Base-by-base conservation (phyloP, 805 yeast species). In the Zygotorulaspora chibaensis region DNA sequence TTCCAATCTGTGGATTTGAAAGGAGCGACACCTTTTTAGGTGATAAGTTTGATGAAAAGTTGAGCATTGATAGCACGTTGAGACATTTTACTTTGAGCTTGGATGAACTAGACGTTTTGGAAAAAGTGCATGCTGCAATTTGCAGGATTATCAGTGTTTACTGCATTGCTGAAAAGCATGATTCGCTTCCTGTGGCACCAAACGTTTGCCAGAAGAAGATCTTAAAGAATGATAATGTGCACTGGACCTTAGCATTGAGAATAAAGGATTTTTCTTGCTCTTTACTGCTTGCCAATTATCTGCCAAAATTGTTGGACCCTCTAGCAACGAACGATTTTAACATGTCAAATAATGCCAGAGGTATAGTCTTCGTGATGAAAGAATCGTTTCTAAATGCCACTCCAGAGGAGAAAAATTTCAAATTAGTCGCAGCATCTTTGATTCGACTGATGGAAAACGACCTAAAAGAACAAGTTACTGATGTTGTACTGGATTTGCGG, bases 1-100 rank as follows among this genome's bases (percentile, higher is more conserved):
- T 55, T 7, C 66, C 66, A 3, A 56, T 63, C 9, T 54, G 55
- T 35, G 59, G 56, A 1, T 60, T 62, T 43, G 65, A 57, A 43
- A 59, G 65, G 49, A 44, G 54, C 28, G 68, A 62, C 31, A 51
- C 55, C 9, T 58, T 58, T 29, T 38, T 61, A 2, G 54, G 53
- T 40, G 54, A 56, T 27, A 35, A 49, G 6, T 44, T 47, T 2
- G 49, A 42, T 10, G 45, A 43, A 3, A 47, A 46, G 17, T 26
- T 59, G 12, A 42, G 39, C 18, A 25, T 57, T n/a, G 54, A 55
- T 11, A 48, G 55, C n/a, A 61, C 68, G 3, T 36, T 61, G 27
- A 52, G 68, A 50, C 58, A 60, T 42, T 53, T 58, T 2, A 51
- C 53, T 29, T 29, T 56, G 16, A 53, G 57, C 2, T 46, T 63